A percentile compares a stretch with the other conserved stretches of the same genome.
These are phyloP conservation scores for Herpetospermum pedunculosum DNA, from an alignment of 306 rosid species.

Conservation along the genomic window DNA sequence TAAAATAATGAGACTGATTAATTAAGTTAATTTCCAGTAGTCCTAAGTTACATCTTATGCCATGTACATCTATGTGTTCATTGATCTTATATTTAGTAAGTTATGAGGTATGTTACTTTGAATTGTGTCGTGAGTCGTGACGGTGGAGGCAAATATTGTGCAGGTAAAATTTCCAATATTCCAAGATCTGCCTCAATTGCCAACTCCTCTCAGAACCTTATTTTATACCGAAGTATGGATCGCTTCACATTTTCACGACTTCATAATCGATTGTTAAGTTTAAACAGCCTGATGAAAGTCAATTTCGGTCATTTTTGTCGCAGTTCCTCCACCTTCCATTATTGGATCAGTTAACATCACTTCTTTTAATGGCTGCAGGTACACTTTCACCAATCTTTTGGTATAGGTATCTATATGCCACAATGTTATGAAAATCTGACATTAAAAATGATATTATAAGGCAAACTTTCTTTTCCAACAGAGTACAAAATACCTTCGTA, in stretches of 20 bases:
- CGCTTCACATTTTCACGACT: not conserved
- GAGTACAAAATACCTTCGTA: not conserved
- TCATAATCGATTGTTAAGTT: not conserved
- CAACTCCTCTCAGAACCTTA: conserved; percentile 44
- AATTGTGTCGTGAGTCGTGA: conserved; percentile 6
- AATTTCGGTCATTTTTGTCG: not conserved
- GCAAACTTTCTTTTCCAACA: not conserved
- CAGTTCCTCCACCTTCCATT: conserved; percentile 45
- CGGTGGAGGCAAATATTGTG: not conserved
- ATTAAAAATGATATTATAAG: not conserved
- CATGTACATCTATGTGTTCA: not conserved
- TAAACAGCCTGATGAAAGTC: not conserved
- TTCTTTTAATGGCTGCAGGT: conserved; percentile 47
- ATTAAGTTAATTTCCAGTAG: not conserved
- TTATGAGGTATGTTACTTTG: not conserved
- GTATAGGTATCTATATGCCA: not conserved
- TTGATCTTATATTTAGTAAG: not conserved
- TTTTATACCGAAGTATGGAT: conserved; percentile 32
- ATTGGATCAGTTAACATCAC: conserved; percentile 34
- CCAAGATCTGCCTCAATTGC: conserved; percentile 47
- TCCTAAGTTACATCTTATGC: not conserved
- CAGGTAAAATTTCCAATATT: conserved; percentile 54
- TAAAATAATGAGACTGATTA: not conserved
- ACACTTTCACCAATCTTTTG: not conserved
- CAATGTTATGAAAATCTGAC: not conserved